Evolutionary conservation across 345 rosid species (phyloP).

Genomic region (Ceriops tagal): DNA sequence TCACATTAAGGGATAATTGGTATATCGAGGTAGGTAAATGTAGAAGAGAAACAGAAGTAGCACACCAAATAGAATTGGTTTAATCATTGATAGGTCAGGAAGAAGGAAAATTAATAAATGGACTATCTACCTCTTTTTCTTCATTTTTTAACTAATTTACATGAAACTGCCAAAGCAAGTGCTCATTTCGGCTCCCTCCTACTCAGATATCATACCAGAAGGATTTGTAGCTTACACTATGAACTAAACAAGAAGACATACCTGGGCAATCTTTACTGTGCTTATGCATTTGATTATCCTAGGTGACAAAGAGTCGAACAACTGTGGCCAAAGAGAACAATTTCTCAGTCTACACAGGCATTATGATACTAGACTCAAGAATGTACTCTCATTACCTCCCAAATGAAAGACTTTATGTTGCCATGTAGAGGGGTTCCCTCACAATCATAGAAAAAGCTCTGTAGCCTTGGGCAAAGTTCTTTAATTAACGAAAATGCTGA

Average conservation of each 20-base stretch:
- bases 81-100: too few species aligned
- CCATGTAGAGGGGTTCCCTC: conserved; percentile 32
- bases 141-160: too few species aligned
- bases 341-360: conserved; percentile 14
- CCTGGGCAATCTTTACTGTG: conserved; percentile 91
- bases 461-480: conserved; percentile 71
- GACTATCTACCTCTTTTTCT: too few species aligned
- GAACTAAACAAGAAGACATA: conserved; percentile 23
- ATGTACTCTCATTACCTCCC: conserved; percentile 53
- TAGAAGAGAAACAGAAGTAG: too few species aligned
- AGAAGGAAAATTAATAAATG: too few species aligned
- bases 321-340: conserved; percentile 40
- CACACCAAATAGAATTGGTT: too few species aligned
- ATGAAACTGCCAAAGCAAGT: too few species aligned
- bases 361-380: conserved; percentile 2
- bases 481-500: conserved; percentile 59
- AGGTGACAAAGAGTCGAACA: conserved; percentile 52
- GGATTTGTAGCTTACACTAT: neutral
- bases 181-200: too few species aligned
- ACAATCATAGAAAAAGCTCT: conserved; percentile 32
- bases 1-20: too few species aligned
- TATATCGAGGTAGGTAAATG: too few species aligned
- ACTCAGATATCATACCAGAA: too few species aligned
- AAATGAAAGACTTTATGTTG: conserved; percentile 35
- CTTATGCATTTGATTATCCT: conserved; percentile 61